phyloP scores from a whole-genome alignment of 805 yeast genomes.

The Candida oleophila region DNA sequence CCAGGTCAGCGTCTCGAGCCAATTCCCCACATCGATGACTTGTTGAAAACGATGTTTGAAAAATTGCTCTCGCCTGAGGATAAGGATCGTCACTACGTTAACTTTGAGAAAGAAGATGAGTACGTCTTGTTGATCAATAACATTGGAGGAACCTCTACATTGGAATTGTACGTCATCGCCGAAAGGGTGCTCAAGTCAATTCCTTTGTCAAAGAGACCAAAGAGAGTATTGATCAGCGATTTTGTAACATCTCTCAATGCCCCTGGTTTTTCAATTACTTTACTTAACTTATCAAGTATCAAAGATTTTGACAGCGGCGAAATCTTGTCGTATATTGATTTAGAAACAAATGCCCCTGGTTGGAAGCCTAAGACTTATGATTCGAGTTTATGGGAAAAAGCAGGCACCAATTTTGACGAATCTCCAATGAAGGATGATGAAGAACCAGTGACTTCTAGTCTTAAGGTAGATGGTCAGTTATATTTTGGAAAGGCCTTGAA shows the following conservation, averaged over 20 bases:
- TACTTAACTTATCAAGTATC: conserved; percentile 65
- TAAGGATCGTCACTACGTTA: conserved; percentile 77
- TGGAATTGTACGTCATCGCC: conserved; percentile 75
- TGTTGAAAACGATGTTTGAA: conserved; percentile 57
- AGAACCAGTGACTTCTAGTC: conserved; percentile 23
- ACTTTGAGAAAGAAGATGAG: conserved; percentile 62
- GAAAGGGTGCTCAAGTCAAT: conserved; percentile 55
- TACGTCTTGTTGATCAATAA: conserved; percentile 75
- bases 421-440: conserved; percentile 26
- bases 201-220: conserved; percentile 58
- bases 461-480: conserved; percentile 36
- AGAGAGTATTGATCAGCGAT: conserved; percentile 69
- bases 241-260: conserved; percentile 89
- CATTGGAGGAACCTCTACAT: conserved; percentile 83
- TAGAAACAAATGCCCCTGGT: conserved; percentile 76
- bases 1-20: conserved; percentile 70
- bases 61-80: conserved; percentile 64
- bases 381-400: conserved; percentile 27
- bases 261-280: conserved; percentile 85
- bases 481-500: conserved; percentile 49
- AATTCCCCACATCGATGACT: conserved; percentile 67
- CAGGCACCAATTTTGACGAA: conserved; percentile 28
- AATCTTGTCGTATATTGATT: conserved; percentile 58
- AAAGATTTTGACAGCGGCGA: conserved; percentile 15
- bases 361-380: conserved; percentile 58